Evolutionary conservation across 148 eudicot species (phyloP).

Genomic region (Mesembryanthemum crystallinum): DNA sequence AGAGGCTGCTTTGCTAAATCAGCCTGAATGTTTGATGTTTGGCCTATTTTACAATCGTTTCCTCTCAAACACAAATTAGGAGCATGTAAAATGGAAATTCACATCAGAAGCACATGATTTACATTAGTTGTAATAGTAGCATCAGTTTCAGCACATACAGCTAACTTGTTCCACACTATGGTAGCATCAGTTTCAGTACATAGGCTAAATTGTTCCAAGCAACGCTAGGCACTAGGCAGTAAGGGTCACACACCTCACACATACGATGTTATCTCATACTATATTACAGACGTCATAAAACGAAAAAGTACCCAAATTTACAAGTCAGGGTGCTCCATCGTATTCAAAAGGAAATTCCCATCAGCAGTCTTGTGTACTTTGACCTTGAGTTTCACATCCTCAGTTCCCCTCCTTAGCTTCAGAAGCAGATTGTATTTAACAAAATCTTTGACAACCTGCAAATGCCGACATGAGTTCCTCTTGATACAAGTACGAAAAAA

Average conservation of each 20-base stretch:
- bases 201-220: not conserved
- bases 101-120: not conserved
- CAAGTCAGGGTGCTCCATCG: slow-evolving; percentile 1
- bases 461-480: not conserved
- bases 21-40: too few relatives aligned
- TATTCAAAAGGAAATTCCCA: slow-evolving; percentile 27
- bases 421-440: slow-evolving; percentile 39
- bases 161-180: not conserved
- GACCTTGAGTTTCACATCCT: slow-evolving; percentile 41
- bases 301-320: not conserved
- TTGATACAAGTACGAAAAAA: not conserved
- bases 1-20: too few relatives aligned
- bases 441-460: slow-evolving; percentile 39
- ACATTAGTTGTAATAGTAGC: not conserved
- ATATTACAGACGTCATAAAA: not conserved
- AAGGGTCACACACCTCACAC: not conserved
- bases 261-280: not conserved
- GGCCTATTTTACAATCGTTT: too few relatives aligned
- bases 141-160: not conserved
- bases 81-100: not conserved
- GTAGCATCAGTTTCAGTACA: slow-evolving; percentile 1
- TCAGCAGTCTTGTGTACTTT: slow-evolving; percentile 29
- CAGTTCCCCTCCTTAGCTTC: slow-evolving; percentile 36
- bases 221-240: not conserved
- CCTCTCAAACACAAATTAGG: not conserved